Evolutionary conservation across 1,139 yeast genomes (phyloP).

Genomic region (Lodderomyces beijingensis): DNA sequence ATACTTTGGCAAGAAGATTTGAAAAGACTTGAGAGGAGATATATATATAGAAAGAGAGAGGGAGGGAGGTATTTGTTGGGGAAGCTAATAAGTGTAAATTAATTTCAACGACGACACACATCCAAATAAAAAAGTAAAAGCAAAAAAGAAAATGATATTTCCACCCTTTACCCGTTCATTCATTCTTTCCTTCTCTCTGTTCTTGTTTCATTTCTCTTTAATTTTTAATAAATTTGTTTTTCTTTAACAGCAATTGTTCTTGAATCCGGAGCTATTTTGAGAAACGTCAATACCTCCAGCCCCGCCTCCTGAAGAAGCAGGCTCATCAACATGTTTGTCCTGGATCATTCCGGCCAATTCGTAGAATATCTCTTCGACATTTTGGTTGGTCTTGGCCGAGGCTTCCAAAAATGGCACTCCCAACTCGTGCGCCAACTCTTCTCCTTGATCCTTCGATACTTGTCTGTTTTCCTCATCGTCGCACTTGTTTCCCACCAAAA

Average conservation of each 20-base stretch:
- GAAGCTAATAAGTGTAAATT: no score
- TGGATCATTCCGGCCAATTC: conserved; percentile 86
- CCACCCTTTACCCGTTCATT: no score
- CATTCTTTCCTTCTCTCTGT: no score
- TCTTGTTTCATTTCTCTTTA: no score
- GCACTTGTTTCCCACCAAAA: conserved; percentile 91
- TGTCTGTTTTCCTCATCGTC: conserved; percentile 78
- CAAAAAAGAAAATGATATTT: no score
- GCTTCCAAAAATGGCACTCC: conserved; percentile 93
- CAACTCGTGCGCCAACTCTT: conserved; percentile 78
- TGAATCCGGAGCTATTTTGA: conserved; percentile 27
- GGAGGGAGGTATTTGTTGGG: no score
- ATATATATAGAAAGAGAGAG: no score
- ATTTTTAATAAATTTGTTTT: no score
- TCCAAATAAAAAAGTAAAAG: no score
- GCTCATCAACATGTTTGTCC: conserved; percentile 59
- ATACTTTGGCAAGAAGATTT: conserved; percentile 59
- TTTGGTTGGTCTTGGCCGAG: conserved; percentile 87
- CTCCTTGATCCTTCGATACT: conserved; percentile 86
- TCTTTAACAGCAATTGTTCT: conserved; percentile 39
- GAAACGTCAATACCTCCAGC: conserved; percentile 46
- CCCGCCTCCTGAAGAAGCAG: conserved; percentile 18
- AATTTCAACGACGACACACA: no score
- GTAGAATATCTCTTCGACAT: conserved; percentile 88
- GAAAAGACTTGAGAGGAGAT: no score